Percentiles rank a stretch among this genome's conserved stretches.
phyloP scores from a whole-genome alignment of 371 early-diverging fungal species.

The Zancudomyces culisetae region DNA sequence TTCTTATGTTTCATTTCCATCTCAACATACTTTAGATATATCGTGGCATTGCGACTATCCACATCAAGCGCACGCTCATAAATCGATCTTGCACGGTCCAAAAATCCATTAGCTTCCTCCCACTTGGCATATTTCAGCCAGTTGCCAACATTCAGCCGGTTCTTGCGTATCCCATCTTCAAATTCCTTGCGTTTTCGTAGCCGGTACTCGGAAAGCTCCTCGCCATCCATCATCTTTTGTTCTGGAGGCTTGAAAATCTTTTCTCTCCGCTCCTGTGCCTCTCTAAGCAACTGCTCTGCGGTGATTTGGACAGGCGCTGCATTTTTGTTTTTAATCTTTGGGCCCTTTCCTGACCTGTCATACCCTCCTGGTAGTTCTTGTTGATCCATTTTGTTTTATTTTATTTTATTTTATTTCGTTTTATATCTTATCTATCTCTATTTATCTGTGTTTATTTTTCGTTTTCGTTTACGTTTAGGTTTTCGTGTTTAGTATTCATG shows the following conservation, averaged over 20 bases:
- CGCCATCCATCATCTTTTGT: conserved; percentile 79
- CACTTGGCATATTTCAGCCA: conserved; percentile 92
- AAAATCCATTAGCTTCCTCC: conserved; percentile 56
- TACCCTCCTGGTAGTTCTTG: conserved; percentile 4
- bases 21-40: conserved; percentile 88
- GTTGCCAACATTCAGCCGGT: conserved; percentile 59
- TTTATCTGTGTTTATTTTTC: too few relatives aligned
- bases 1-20: conserved; percentile 93
- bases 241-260: conserved; percentile 50
- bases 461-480: too few relatives aligned
- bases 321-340: conserved; percentile 86
- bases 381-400: conserved; percentile 1
- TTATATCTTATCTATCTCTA: too few relatives aligned
- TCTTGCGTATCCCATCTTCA: conserved; percentile 78
- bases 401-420: too few relatives aligned
- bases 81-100: conserved; percentile 53
- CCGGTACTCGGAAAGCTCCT: conserved; percentile 79
- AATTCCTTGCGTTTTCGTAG: conserved; percentile 80
- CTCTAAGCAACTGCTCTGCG: conserved; percentile 93
- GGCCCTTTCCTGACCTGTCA: conserved; percentile 1
- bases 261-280: conserved; percentile 80
- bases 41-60: conserved; percentile 60
- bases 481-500: too few relatives aligned
- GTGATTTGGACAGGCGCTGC: conserved; percentile 96
- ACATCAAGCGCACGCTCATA: conserved; percentile 83